Percentiles rank a stretch among this genome's conserved stretches.
Evolutionary conservation across 768 basidiomycete genomes (phyloP).

Genomic region (Calocybe indica): DNA sequence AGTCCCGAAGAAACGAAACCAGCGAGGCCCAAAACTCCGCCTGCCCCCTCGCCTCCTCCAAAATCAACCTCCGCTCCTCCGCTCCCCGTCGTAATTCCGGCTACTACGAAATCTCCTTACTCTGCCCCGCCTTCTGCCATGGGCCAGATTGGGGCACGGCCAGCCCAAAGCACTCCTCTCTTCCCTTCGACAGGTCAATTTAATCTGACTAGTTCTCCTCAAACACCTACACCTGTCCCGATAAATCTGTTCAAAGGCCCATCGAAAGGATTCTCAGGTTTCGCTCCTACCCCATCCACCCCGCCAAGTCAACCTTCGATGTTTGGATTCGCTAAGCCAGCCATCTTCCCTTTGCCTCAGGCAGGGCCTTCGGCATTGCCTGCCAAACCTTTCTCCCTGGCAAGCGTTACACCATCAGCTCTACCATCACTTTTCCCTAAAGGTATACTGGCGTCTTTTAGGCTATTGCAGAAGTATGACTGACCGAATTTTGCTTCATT

Average conservation of each 20-base stretch:
- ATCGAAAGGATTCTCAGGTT: background rate
- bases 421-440: too few species aligned
- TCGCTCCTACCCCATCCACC: too few species aligned
- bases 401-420: too few species aligned
- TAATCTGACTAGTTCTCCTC: background rate
- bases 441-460: too few species aligned
- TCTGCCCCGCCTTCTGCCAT: background rate
- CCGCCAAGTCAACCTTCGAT: too few species aligned
- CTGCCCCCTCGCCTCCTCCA: slow-evolving; percentile 28
- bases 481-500: too few species aligned
- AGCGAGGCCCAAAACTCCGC: slow-evolving; percentile 44
- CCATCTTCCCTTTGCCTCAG: too few species aligned
- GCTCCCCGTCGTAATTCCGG: background rate
- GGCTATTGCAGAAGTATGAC: too few species aligned
- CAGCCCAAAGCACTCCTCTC: background rate
- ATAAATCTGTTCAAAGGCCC: background rate
- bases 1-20: slow-evolving; percentile 14
- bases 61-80: slow-evolving; percentile 2
- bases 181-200: background rate
- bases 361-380: too few species aligned
- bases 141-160: background rate
- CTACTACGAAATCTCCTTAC: background rate
- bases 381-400: too few species aligned
- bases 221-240: slow-evolving; percentile 4
- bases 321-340: too few species aligned